A percentile compares a stretch with the other conserved stretches of the same genome.
Evolutionary conservation across 2,329 filamentous ascomycete genomes (phyloP).

Genomic region (Nigrospora oryzae): DNA sequence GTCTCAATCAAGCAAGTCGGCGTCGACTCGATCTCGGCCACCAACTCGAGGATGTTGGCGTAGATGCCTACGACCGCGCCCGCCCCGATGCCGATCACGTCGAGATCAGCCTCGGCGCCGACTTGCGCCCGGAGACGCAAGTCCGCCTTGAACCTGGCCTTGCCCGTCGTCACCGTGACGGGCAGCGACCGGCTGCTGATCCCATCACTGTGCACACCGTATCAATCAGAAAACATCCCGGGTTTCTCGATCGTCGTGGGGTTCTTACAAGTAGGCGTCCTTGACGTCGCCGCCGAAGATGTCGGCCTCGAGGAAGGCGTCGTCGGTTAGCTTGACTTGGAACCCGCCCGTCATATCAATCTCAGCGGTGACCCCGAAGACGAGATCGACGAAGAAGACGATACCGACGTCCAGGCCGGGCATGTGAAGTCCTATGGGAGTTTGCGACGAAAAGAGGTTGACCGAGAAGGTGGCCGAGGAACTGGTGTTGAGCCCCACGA

Average conservation of each 20-base stretch:
- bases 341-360: conserved; percentile 39
- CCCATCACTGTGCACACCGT: conserved; percentile 1
- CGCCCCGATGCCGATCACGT: conserved; percentile 16
- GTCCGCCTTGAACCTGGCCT: conserved; percentile 31
- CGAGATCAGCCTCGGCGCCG: conserved; percentile 22
- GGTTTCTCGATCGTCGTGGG: no score
- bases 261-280: conserved; percentile 28
- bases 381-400: conserved; percentile 37
- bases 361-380: conserved; percentile 31
- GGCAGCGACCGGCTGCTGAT: conserved; percentile 20
- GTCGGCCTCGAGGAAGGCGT: conserved; percentile 25
- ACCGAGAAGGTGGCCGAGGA: conserved; percentile 34
- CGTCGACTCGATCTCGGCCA: conserved; percentile 20
- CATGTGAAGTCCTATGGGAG: conserved; percentile 29
- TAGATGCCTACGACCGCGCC: conserved; percentile 32
- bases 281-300: conserved; percentile 27
- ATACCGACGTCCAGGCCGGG: conserved; percentile 29
- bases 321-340: conserved; percentile 36
- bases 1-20: conserved; percentile 18
- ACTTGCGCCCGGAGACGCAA: conserved; percentile 36
- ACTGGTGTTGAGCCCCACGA: conserved; percentile 29
- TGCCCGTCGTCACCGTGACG: conserved; percentile 29
- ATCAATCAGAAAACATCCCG: no score
- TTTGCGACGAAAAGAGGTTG: conserved; percentile 33
- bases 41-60: conserved; percentile 41